phyloP scores from a whole-genome alignment of 2,329 filamentous ascomycete genomes.

The Fusarium armeniacum region DNA sequence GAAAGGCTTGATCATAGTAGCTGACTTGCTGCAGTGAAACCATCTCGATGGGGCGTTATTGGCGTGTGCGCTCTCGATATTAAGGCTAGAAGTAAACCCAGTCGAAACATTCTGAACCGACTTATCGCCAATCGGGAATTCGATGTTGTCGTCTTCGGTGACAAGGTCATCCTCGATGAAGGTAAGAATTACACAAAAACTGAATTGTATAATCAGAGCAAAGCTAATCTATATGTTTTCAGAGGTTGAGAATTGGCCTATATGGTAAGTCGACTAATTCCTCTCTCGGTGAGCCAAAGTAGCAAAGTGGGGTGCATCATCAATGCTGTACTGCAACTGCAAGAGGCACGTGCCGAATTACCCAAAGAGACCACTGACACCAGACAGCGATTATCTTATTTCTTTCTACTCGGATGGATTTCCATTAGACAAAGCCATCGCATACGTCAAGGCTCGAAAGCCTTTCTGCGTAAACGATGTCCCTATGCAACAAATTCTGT shows the following conservation, averaged over 20 bases:
- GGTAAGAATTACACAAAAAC: slow-evolving; percentile 58
- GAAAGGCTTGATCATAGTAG: background rate
- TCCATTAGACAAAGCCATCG: slow-evolving; percentile 95
- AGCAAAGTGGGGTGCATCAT: slow-evolving; percentile 51
- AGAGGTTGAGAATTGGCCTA: slow-evolving; percentile 95
- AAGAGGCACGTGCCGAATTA: slow-evolving; percentile 48
- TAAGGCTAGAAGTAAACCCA: slow-evolving; percentile 97
- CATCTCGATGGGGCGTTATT: slow-evolving; percentile 76
- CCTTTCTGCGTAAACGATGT: slow-evolving; percentile 98
- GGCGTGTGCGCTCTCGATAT: slow-evolving; percentile 96
- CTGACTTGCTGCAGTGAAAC: slow-evolving; percentile 62
- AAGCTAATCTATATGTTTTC: slow-evolving; percentile 29
- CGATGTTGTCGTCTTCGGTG: slow-evolving; percentile 96
- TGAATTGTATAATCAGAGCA: slow-evolving; percentile 19
- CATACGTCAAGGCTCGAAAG: slow-evolving; percentile 91
- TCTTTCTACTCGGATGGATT: slow-evolving; percentile 99
- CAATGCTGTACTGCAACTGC: slow-evolving; percentile 32
- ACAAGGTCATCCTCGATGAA: slow-evolving; percentile 98
- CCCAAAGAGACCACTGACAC: slow-evolving; percentile 43
- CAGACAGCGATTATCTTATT: slow-evolving; percentile 84
- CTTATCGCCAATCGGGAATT: slow-evolving; percentile 93
- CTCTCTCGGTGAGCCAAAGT: slow-evolving; percentile 54
- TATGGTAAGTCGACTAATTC: slow-evolving; percentile 71
- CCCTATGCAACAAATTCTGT: slow-evolving; percentile 96
- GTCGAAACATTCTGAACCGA: slow-evolving; percentile 93